Percentiles rank a stretch among this genome's conserved stretches.
phyloP scores from a whole-genome alignment of 78 protist species.

The Dictyostelium purpureum region DNA sequence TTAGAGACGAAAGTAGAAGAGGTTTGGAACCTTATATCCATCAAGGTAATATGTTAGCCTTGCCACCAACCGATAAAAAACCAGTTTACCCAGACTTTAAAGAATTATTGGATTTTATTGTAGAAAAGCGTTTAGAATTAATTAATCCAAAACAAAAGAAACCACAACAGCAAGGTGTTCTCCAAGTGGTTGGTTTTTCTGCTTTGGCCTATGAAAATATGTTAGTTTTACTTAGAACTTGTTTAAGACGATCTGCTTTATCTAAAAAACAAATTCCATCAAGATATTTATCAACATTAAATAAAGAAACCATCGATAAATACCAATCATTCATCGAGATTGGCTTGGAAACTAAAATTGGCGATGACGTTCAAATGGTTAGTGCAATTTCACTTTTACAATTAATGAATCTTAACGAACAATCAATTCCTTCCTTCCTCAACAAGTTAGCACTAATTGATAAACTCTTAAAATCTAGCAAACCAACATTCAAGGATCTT shows the following conservation, averaged over 20 bases:
- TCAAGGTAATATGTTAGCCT: conserved; percentile 51
- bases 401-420: neutral
- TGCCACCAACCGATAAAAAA: conserved; percentile 1
- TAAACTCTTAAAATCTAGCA: neutral
- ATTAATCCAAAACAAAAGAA: neutral
- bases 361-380: conserved; percentile 26
- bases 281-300: neutral
- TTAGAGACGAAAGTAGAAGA: conserved; percentile 53
- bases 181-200: conserved; percentile 19
- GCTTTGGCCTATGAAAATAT: conserved; percentile 43
- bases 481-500: conserved; percentile 18
- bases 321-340: conserved; percentile 4
- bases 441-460: neutral
- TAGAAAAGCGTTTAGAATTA: neutral
- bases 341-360: conserved; percentile 7
- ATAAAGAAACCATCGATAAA: neutral
- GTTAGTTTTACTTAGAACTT: conserved; percentile 7
- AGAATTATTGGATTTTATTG: neutral
- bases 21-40: conserved; percentile 64
- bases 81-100: conserved; percentile 33
- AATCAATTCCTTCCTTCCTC: neutral
- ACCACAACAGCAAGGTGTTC: neutral
- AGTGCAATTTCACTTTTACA: conserved; percentile 18
- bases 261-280: neutral
- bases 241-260: conserved; percentile 28